Percentiles rank a stretch among this genome's conserved stretches.
phyloP scores from a whole-genome alignment of 371 early-diverging fungal genomes.

The Gilbertella persicaria region DNA sequence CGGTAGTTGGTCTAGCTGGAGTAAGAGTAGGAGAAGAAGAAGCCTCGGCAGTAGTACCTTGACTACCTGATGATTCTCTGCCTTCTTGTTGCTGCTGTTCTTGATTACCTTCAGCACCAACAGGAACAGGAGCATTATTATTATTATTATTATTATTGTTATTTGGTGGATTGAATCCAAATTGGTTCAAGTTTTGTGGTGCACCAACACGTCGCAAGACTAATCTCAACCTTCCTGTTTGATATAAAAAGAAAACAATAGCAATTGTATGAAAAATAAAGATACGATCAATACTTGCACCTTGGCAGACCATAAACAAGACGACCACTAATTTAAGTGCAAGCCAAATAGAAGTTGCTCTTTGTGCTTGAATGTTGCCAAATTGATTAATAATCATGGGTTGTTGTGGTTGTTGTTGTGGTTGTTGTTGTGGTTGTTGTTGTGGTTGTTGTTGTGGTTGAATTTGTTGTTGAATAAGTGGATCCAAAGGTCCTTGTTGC shows the following conservation, averaged over 20 bases:
- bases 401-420: conserved; percentile 6
- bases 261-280: conserved; percentile 41
- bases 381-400: not conserved
- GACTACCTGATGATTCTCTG: not conserved
- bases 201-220: conserved; percentile 34
- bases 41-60: not conserved
- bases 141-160: not conserved
- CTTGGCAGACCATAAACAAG: conserved; percentile 44
- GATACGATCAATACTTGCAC: conserved; percentile 43
- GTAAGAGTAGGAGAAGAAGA: not conserved
- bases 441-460: conserved; percentile 3
- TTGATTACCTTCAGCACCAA: too few species aligned
- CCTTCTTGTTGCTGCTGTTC: not conserved
- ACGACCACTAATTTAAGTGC: conserved; percentile 40
- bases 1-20: conserved; percentile 14
- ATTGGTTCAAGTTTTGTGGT: conserved; percentile 21
- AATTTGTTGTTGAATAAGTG: not conserved
- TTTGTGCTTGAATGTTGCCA: conserved; percentile 13
- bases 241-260: conserved; percentile 42
- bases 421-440: not conserved
- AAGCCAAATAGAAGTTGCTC: conserved; percentile 41
- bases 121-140: not conserved
- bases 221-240: conserved; percentile 46
- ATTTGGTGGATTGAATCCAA: too few species aligned
- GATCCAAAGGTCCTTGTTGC: not conserved